These are phyloP conservation scores for Haplographium delicatum DNA, from an alignment of 495 filamentous ascomycete species.

Conservation along the genomic window DNA sequence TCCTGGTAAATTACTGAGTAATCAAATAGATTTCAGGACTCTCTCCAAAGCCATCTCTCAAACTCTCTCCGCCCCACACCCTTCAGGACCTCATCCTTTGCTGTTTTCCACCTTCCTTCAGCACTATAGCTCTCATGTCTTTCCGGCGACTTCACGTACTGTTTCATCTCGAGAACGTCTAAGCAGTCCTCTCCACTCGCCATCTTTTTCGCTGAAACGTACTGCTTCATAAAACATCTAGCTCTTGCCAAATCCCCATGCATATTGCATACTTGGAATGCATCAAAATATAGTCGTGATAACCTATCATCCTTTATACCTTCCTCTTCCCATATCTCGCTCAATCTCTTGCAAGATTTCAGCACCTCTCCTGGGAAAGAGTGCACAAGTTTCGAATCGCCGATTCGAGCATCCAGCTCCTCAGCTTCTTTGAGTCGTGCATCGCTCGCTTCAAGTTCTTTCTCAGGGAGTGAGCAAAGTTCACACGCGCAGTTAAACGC, in stretches of 20 bases:
- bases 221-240: slow-evolving; percentile 38
- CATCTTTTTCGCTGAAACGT: slow-evolving; percentile 27
- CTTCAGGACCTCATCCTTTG: slow-evolving; percentile 25
- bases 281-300: slow-evolving; percentile 37
- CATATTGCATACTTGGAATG: slow-evolving; percentile 39
- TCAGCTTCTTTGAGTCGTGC: slow-evolving; percentile 27
- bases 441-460: slow-evolving; percentile 29
- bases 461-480: slow-evolving; percentile 28
- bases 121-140: slow-evolving; percentile 30
- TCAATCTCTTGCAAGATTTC: slow-evolving; percentile 24
- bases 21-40: slow-evolving; percentile 14
- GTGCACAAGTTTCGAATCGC: slow-evolving; percentile 22
- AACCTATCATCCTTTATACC: slow-evolving; percentile 25
- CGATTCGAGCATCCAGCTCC: slow-evolving; percentile 31
- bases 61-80: slow-evolving; percentile 31
- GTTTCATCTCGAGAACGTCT: slow-evolving; percentile 26
- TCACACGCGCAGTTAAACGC: slow-evolving; percentile 37
- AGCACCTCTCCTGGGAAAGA: slow-evolving; percentile 26
- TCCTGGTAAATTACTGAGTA: background rate
- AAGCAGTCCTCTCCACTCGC: slow-evolving; percentile 34
- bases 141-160: slow-evolving; percentile 31
- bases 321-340: slow-evolving; percentile 31
- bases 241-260: slow-evolving; percentile 41
- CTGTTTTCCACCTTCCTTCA: slow-evolving; percentile 33
- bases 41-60: slow-evolving; percentile 42